Evolutionary conservation across 2,329 filamentous ascomycete genomes (phyloP).

Genomic region (Calonectria leucothoes): DNA sequence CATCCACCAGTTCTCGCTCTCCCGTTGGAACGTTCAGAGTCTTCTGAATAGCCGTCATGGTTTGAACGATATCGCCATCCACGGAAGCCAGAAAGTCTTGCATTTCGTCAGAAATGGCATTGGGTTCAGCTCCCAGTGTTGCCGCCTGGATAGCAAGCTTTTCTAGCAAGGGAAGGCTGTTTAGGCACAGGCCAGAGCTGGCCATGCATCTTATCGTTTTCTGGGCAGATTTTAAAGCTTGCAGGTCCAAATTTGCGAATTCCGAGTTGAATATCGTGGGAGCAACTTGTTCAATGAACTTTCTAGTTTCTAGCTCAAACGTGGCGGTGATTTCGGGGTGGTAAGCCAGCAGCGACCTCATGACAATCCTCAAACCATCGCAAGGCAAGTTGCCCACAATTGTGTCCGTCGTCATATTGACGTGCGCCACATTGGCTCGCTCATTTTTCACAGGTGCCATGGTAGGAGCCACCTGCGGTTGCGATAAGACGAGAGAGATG

Average conservation of each 20-base stretch:
- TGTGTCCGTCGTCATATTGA: constrained; percentile 60
- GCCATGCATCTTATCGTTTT: constrained; percentile 40
- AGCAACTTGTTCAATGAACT: background rate
- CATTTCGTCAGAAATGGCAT: background rate
- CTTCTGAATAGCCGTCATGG: constrained; percentile 25
- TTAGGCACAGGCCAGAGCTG: constrained; percentile 36
- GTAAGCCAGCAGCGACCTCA: constrained; percentile 31
- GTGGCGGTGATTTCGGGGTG: constrained; percentile 14
- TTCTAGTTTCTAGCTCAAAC: constrained; percentile 16
- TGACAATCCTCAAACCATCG: constrained; percentile 52
- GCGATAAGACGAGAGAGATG: background rate
- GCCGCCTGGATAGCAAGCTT: constrained; percentile 22
- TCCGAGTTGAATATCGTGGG: background rate
- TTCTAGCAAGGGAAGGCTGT: constrained; percentile 30
- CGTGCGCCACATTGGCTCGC: constrained; percentile 48
- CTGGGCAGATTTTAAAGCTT: constrained; percentile 26
- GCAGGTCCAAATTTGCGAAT: constrained; percentile 28
- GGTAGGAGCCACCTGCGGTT: background rate
- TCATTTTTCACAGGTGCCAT: constrained; percentile 9
- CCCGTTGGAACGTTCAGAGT: constrained; percentile 5
- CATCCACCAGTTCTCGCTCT: background rate
- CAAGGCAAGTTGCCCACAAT: constrained; percentile 55
- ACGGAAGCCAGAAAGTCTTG: constrained; percentile 10
- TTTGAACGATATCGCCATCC: constrained; percentile 24
- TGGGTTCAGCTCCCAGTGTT: background rate